A percentile compares a stretch with the other conserved stretches of the same genome.
Conservation (phyloP, 768 basidiomycete genomes). For the Tephrocybe sp. region DNA sequence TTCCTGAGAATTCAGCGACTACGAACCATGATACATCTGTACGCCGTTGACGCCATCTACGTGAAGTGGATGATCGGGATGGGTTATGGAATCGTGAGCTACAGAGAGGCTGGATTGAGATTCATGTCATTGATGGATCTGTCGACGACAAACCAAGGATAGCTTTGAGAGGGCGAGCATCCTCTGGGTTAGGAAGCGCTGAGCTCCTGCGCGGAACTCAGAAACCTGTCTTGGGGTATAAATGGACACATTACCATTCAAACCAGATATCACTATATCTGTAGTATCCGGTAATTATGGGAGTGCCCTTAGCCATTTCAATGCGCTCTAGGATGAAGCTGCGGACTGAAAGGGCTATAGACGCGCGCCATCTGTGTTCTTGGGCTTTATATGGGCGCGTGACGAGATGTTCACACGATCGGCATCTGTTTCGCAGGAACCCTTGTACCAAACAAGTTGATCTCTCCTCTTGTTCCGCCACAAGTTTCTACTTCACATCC, state of each 20-base stretch:
- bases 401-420: conserved; percentile 13
- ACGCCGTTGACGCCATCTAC: conserved; percentile 63
- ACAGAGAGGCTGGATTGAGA: not conserved
- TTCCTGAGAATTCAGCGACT: no score
- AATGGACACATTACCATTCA: conserved; percentile 53
- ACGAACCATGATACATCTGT: conserved; percentile 68
- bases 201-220: conserved; percentile 49
- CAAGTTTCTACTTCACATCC: conserved; percentile 3
- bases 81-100: conserved; percentile 69
- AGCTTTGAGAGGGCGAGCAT: conserved; percentile 65
- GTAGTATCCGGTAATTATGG: conserved; percentile 71
- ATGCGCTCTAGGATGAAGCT: conserved; percentile 4
- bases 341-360: conserved; percentile 3
- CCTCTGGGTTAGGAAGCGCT: conserved; percentile 56
- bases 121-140: not conserved
- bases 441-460: conserved; percentile 28
- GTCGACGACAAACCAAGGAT: conserved; percentile 43
- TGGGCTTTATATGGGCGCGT: conserved; percentile 8
- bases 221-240: not conserved
- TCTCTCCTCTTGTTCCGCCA: conserved; percentile 1
- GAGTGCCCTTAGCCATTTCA: conserved; percentile 29
- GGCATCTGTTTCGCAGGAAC: conserved; percentile 12
- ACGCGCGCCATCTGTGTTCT: conserved; percentile 4
- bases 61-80: conserved; percentile 72
- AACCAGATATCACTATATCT: conserved; percentile 86